These are phyloP conservation scores for Xylariales sp. DNA, from an alignment of 2,329 filamentous ascomycete species.

Conservation along the genomic window DNA sequence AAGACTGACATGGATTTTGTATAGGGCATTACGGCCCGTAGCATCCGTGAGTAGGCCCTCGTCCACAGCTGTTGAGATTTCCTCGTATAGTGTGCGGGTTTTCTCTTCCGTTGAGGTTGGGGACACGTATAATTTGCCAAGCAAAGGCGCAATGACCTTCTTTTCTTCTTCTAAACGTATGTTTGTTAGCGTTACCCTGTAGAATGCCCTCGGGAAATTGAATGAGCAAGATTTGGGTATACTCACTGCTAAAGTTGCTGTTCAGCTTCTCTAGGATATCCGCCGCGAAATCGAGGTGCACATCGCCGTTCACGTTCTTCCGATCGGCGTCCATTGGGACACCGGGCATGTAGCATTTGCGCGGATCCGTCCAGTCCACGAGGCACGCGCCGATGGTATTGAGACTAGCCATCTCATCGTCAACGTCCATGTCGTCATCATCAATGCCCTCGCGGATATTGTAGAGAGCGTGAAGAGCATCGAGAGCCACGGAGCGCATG, in stretches of 20 bases:
- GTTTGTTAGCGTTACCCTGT: slow-evolving; percentile 11
- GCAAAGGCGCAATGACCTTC: slow-evolving; percentile 80
- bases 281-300: slow-evolving; percentile 82
- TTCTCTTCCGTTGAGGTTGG: slow-evolving; percentile 71
- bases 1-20: slow-evolving; percentile 74
- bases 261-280: slow-evolving; percentile 81
- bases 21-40: slow-evolving; percentile 71
- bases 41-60: slow-evolving; percentile 69
- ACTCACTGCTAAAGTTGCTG: slow-evolving; percentile 74
- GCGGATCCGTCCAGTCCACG: slow-evolving; percentile 94
- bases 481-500: slow-evolving; percentile 79
- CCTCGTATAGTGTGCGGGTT: slow-evolving; percentile 67
- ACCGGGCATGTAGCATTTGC: slow-evolving; percentile 74
- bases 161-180: slow-evolving; percentile 80
- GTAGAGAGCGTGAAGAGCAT: slow-evolving; percentile 79
- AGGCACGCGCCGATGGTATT: slow-evolving; percentile 83
- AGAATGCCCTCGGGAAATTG: neutral
- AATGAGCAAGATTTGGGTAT: neutral
- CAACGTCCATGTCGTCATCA: slow-evolving; percentile 79
- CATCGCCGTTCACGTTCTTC: slow-evolving; percentile 76
- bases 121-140: slow-evolving; percentile 85
- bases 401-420: slow-evolving; percentile 82
- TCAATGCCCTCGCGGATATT: slow-evolving; percentile 78
- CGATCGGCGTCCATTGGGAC: slow-evolving; percentile 66
- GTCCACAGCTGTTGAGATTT: slow-evolving; percentile 72